phyloP scores from a whole-genome alignment of 2,329 filamentous ascomycete genomes.

The Aspergillus fijiensis region DNA sequence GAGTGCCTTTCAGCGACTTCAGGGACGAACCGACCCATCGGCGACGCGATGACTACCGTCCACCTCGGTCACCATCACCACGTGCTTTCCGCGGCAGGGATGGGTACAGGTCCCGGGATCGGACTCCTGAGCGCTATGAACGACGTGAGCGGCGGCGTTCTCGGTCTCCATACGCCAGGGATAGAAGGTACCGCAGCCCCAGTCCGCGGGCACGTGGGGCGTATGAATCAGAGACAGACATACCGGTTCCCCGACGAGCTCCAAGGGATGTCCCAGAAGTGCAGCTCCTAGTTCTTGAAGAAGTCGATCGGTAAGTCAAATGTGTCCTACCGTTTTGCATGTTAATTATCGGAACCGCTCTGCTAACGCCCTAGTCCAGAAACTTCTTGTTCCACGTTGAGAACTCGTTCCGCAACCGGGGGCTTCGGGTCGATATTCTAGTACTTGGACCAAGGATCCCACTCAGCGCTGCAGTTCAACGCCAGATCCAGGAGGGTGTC shows the following conservation, averaged over 20 bases:
- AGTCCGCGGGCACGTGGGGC: slow-evolving; percentile 61
- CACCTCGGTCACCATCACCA: slow-evolving; percentile 58
- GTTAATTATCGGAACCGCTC: slow-evolving; percentile 2
- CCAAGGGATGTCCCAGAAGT: slow-evolving; percentile 81
- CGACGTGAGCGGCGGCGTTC: slow-evolving; percentile 63
- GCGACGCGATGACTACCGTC: slow-evolving; percentile 63
- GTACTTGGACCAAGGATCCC: slow-evolving; percentile 74
- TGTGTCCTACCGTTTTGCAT: not conserved
- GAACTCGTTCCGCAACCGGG: slow-evolving; percentile 67
- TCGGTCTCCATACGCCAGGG: slow-evolving; percentile 64
- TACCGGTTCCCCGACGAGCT: slow-evolving; percentile 71
- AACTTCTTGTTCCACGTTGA: slow-evolving; percentile 85
- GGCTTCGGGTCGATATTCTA: slow-evolving; percentile 74
- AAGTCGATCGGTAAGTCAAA: slow-evolving; percentile 59
- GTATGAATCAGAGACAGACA: slow-evolving; percentile 58
- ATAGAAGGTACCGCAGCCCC: slow-evolving; percentile 67
- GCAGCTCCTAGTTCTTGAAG: slow-evolving; percentile 78
- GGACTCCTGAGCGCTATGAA: slow-evolving; percentile 53
- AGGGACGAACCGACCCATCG: slow-evolving; percentile 49
- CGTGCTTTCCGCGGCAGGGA: slow-evolving; percentile 62
- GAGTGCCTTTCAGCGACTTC: slow-evolving; percentile 49
- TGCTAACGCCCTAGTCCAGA: slow-evolving; percentile 38
- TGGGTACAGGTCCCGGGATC: slow-evolving; percentile 55
- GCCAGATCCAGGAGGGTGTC: slow-evolving; percentile 86
- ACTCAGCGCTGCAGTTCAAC: slow-evolving; percentile 74